Evolutionary conservation across 805 yeast species (phyloP), one percentile per base, ranked within the genome.

Genomic region (Sugiyamaella boreocaroliniensis): DNA sequence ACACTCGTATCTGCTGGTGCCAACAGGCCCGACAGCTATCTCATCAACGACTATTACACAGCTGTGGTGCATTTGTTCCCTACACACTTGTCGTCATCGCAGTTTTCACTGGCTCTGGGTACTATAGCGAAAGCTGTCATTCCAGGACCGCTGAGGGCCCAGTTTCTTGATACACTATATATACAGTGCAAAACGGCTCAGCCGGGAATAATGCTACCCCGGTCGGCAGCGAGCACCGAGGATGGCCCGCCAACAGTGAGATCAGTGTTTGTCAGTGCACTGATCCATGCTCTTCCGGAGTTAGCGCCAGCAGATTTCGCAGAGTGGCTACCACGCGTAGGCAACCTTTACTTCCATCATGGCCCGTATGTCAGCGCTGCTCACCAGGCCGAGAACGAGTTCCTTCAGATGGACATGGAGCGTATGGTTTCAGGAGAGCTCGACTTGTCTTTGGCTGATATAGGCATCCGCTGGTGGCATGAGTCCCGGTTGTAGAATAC

Each of bases 31-130:
- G 29, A 18, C 50, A 40, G 20, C 41, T 9, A 12, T 15, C 14
- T 60, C 9, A 65, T 73, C 3, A 56, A 68, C 1, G 61, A 63
- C 8, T 84, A 84, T 59, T 64, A 80, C 8, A 70, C 70, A 3
- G 66, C 79, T 18, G 70, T 81, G 1, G 61, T 79, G 8, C 56
- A 65, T 1, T 85, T 84, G 55, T 85, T 82, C 60, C 92, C 92
- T 0, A 54, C 55, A 0, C 60, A 73, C 1, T 59, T 85, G 16
- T 78, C 86, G 0, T 68, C 81, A 3, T 62, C 65, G 8, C 92
- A 85, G 61, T 68, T 82, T 18, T 71, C 72, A 20, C 71, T 82
- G 18, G 88, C 86, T 0, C 68, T 81, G 16, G 81, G 76, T 58
- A 75, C 82, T 0, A 66, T 83, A 29, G 79, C 85, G 0, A 72